A percentile compares a stretch with the other conserved stretches of the same genome.
phyloP scores from a whole-genome alignment of 169 alveolate genomes.

The Plasmodium gonderi region DNA sequence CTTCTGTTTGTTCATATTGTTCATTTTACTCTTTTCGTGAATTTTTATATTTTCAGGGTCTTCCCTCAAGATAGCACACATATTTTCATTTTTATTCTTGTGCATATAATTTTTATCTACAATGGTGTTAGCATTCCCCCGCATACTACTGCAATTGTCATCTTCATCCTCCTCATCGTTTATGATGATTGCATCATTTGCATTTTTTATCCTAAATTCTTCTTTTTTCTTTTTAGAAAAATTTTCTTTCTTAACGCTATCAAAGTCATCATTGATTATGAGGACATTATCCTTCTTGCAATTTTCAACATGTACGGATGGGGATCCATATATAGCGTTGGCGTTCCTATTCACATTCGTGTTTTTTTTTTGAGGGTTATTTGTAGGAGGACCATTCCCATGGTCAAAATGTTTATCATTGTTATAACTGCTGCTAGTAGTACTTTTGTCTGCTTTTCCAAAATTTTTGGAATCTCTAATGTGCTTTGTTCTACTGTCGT shows the following conservation, averaged over 20 bases:
- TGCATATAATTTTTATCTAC: background rate
- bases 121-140: background rate
- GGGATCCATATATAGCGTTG: background rate
- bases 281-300: conserved; percentile 4
- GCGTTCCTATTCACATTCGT: background rate
- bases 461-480: background rate
- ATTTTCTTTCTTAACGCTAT: background rate
- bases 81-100: background rate
- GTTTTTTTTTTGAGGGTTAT: background rate
- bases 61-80: background rate
- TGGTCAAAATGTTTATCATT: background rate
- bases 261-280: background rate
- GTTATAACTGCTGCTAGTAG: background rate
- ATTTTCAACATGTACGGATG: background rate
- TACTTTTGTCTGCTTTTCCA: background rate
- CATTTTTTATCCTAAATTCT: background rate
- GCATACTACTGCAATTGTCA: too few relatives aligned
- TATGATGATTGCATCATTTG: background rate
- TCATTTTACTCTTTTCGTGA: background rate
- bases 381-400: background rate
- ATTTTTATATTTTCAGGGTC: background rate
- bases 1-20: background rate
- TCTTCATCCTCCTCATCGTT: background rate
- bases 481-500: background rate
- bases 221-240: background rate